A percentile compares a stretch with the other conserved stretches of the same genome.
phyloP scores from a whole-genome alignment of 2,329 filamentous ascomycete species.

The Aspergillus sp. region DNA sequence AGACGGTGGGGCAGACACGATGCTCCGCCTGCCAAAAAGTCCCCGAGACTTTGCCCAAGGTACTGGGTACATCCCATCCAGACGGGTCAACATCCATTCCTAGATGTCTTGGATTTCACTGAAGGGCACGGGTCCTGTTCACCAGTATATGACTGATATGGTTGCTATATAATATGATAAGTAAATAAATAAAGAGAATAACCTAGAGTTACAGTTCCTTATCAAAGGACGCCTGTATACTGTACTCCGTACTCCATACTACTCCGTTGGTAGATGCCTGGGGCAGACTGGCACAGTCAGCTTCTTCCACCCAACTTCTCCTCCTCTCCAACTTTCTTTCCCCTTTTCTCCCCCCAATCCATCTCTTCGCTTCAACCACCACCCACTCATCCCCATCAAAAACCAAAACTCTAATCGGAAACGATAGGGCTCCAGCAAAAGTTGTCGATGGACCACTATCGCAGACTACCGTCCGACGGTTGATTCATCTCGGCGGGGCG shows the following conservation, averaged over 20 bases:
- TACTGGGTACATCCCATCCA: conserved; percentile 9
- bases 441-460: conserved; percentile 16
- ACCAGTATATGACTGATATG: too few species aligned
- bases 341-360: neutral
- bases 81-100: neutral
- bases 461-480: conserved; percentile 21
- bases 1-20: conserved; percentile 14
- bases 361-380: neutral
- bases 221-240: too few species aligned
- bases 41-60: conserved; percentile 11
- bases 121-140: too few species aligned
- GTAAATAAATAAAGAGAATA: too few species aligned
- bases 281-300: neutral
- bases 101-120: neutral
- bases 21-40: conserved; percentile 15
- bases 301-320: neutral
- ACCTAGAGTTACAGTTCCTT: too few species aligned
- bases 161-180: too few species aligned
- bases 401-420: neutral
- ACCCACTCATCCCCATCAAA: too few species aligned
- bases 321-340: neutral
- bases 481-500: conserved; percentile 27
- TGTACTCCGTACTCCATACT: neutral
- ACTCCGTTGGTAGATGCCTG: neutral
- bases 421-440: conserved; percentile 8